Evolutionary conservation across 2,329 filamentous ascomycete species (phyloP).

Genomic region (Fusarium sp.): DNA sequence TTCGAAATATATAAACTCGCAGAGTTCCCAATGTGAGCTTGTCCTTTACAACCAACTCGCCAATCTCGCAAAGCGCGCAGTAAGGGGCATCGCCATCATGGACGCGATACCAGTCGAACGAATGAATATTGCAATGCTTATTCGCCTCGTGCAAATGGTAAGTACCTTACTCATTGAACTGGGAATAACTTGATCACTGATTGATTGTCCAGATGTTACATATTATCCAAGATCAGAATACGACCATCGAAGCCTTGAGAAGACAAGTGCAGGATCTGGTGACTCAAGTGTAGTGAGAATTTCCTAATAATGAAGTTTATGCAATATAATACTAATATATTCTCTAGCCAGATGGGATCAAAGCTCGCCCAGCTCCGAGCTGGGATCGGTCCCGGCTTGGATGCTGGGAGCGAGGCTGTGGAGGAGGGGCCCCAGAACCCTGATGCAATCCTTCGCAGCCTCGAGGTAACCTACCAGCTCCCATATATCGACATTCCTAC

Average conservation of each 20-base stretch:
- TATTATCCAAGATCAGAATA: background rate
- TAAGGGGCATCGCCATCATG: background rate
- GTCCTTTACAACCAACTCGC: background rate
- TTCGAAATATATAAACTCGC: background rate
- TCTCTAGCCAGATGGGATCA: background rate
- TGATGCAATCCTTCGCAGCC: background rate
- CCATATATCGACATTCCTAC: too few species aligned
- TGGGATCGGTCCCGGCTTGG: background rate
- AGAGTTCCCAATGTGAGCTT: background rate
- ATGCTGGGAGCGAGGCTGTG: background rate
- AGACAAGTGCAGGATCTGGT: too few species aligned
- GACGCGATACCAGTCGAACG: background rate
- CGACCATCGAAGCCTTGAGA: too few species aligned
- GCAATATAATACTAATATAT: background rate
- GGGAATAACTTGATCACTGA: fast-evolving
- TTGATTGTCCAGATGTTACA: background rate
- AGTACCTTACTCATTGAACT: background rate
- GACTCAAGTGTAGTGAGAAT: too few species aligned
- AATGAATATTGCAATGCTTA: background rate
- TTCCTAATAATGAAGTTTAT: background rate
- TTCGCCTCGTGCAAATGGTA: background rate
- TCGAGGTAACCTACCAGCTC: background rate
- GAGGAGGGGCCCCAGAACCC: background rate
- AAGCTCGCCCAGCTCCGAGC: background rate
- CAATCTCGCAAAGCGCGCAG: background rate